Conservation (phyloP, 73 alveolate species). For the Paraurostyla sp. region DNA sequence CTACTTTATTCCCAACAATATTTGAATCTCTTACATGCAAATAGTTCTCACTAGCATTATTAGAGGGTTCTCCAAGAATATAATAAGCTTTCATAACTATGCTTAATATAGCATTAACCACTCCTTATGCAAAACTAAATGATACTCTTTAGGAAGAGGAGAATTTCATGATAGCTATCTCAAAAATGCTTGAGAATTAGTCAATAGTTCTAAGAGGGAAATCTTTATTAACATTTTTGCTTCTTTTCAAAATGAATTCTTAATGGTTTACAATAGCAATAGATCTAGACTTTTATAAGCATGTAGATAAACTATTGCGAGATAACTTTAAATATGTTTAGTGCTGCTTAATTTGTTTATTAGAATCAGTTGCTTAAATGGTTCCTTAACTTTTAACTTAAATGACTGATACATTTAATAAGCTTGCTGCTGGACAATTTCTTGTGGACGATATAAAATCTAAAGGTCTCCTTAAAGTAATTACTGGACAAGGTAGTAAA, state of each 20-base stretch:
- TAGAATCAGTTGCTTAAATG: conserved; percentile 58
- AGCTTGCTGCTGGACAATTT: background rate
- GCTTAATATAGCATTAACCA: conserved; percentile 59
- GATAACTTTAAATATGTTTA: conserved; percentile 79
- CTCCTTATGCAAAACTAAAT: conserved; percentile 65
- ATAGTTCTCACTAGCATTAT: conserved; percentile 47
- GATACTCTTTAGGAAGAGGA: conserved; percentile 74
- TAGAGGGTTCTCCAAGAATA: conserved; percentile 78
- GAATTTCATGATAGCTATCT: conserved; percentile 55
- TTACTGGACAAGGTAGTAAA: background rate
- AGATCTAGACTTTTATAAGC: conserved; percentile 63
- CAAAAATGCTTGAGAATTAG: conserved; percentile 72
- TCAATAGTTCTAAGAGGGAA: conserved; percentile 83
- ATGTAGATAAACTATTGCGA: conserved; percentile 74
- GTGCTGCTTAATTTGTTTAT: conserved; percentile 74
- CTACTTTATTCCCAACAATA: conserved; percentile 68
- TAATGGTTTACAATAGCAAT: conserved; percentile 68
- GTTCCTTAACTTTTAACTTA: conserved; percentile 53
- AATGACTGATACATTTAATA: conserved; percentile 54
- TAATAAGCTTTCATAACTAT: conserved; percentile 82
- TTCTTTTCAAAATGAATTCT: conserved; percentile 70
- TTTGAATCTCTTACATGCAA: conserved; percentile 77
- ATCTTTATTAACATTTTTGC: conserved; percentile 69
- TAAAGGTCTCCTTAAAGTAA: conserved; percentile 1
- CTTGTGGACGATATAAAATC: conserved; percentile 36